Base-by-base conservation (phyloP, 192 early-diverging fungal genomes). In the Gonapodya sp. region DNA sequence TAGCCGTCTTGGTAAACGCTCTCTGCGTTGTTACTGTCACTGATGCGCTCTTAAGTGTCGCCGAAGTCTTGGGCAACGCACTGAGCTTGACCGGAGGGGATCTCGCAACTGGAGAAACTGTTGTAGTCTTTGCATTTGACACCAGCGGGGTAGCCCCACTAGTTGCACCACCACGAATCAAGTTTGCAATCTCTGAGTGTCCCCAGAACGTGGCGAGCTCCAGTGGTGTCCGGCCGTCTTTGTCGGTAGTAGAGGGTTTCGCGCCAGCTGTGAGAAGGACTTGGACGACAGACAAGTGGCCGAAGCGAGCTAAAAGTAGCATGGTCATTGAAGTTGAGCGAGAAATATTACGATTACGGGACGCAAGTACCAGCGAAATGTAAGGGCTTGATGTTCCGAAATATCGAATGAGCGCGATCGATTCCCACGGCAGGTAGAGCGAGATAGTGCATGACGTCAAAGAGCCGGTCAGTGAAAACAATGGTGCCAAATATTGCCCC, bases 171-270 rank as follows among this genome's bases (percentile, higher is more conserved):
- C 8, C 46, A 64, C 46, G 8, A 33, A 77, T 16, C 2, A 77
- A 33, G 8, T 77, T 33, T 33, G 31, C 75, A 18, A 77, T 34
- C 8, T 18, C 18, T 2, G 75, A 18, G 75, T 77, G 75, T 18
- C 75, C 75, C 75, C 75, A 77, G 31, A 77, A 77, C 30, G 75
- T 31, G 31, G 75, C 75, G 8, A 77, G 75, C 30, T 77, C 75
- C 75, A 34, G 34, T 34, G 75, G 75, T 34, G 75, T 77, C 8
- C 75, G 75, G 75, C 75, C 75, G 8, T 77, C 75, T 14, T 77
- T 77, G 75, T 77, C 34, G 8, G 75, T 33, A 18, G 8, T 34
- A 2, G 75, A 14, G 75, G 75, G 75, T 18, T 77, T 34, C 8
- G 75, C 75, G 31, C 75, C 75, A 34, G 30, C 30, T 8, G 18